Base-by-base conservation (phyloP, 148 eudicot genomes). In the Camellia granthamiana region DNA sequence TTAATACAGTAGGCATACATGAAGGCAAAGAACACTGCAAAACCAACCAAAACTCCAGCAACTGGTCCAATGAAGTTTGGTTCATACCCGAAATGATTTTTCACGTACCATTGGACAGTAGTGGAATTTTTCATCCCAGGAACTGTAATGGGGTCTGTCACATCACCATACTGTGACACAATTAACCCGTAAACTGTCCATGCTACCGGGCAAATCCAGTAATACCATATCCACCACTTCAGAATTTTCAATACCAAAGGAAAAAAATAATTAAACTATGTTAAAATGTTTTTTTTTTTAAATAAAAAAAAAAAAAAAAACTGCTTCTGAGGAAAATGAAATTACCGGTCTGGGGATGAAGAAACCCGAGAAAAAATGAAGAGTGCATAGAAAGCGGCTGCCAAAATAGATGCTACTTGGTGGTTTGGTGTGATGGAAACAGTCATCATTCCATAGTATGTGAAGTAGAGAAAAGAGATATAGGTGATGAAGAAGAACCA, bases 381-480 rank as follows among this genome's bases (percentile, higher is more conserved):
- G 55, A 96, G 89, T 3, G 94, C 85, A 60, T 94, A 96, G 81
- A 96, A 93, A 3, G 95, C 95, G 3, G 98, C 95, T 21, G 98
- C 98, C 77, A 96, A 94, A 69, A 96, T 91, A 0, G 99, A 87
- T 47, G 99, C 98, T 19, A 96, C 91, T 89, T 94, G 97, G 78
- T 91, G 97, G 86, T 96, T 96, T 38, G 98, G 99, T 72, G 99
- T 92, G 88, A 96, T 84, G 80, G 99, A 92, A 58, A 96, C 97
- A 0, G 98, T 91, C 99, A 96, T 96, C 99, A 96, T 96, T 63
- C 99, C 99, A 46, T 96, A 96, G 87, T 92, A 96, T 1, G 99
- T 94, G 88, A 90, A 96, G 90, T 93, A 92, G 23, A 93, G 91
- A 84, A 92, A 96, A 41, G 98, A 92, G 85, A 86, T 86, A 72